A percentile compares a stretch with the other conserved stretches of the same genome.
These are phyloP conservation scores for Ambrosia artemisiifolia DNA, from an alignment of 129 eudicot genomes.

Conservation along the genomic window DNA sequence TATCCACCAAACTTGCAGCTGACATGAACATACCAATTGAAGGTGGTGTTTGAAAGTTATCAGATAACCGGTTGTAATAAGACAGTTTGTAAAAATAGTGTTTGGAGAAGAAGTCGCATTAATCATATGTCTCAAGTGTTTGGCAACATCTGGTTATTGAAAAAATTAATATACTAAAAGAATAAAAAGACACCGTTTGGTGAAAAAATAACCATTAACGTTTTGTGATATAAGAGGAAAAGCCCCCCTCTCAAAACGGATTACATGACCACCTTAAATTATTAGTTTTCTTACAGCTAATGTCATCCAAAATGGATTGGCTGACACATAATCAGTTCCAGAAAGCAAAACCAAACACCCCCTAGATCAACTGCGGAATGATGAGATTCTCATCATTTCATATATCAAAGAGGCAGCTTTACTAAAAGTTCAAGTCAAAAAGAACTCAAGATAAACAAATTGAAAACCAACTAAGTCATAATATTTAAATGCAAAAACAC, in stretches of 20 bases:
- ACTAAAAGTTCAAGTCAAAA: not conserved
- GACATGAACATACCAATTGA: not conserved
- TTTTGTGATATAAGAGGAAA: not conserved
- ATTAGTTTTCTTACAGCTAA: not conserved
- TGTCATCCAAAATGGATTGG: not conserved
- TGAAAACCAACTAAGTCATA: not conserved
- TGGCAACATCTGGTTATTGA: not conserved
- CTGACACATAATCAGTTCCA: not conserved
- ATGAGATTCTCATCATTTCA: not conserved
- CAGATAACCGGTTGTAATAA: not conserved
- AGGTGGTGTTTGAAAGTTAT: not conserved
- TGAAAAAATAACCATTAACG: not conserved
- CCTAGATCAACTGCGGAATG: not conserved
- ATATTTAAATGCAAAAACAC: conserved; percentile 32
- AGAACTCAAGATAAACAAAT: not conserved
- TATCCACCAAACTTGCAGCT: not conserved
- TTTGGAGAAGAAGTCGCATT: not conserved
- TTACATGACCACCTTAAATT: not conserved
- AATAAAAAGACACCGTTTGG: not conserved
- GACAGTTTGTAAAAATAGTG: not conserved
- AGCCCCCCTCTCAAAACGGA: not conserved
- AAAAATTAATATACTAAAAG: not conserved
- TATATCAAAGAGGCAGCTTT: not conserved
- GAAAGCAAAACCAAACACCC: not conserved
- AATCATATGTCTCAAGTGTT: not conserved